Evolutionary conservation across 768 basidiomycete species (phyloP).

Genomic region (Tulasnella sp.): DNA sequence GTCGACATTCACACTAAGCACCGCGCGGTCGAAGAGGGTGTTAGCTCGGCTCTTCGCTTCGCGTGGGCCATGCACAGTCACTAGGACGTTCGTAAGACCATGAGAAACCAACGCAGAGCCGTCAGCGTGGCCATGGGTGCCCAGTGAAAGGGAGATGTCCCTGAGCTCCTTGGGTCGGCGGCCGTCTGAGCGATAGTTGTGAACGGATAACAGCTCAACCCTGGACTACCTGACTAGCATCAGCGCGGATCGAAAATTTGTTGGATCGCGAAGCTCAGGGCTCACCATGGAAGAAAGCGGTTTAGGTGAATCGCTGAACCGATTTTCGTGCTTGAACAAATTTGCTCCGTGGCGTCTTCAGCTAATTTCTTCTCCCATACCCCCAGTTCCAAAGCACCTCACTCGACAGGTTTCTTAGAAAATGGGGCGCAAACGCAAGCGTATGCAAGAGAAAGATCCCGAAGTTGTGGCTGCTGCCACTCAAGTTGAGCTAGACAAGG

Average conservation of each 20-base stretch:
- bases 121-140: conserved; percentile 66
- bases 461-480: conserved; percentile 7
- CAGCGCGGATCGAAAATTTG: conserved; percentile 46
- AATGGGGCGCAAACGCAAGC: conserved; percentile 25
- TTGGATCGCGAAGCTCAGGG: conserved; percentile 40
- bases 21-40: conserved; percentile 80
- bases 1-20: conserved; percentile 82
- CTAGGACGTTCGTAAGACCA: conserved; percentile 84
- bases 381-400: background rate
- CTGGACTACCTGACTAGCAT: conserved; percentile 48
- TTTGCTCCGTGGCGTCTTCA: conserved; percentile 9
- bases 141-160: conserved; percentile 71
- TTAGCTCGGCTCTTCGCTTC: conserved; percentile 80
- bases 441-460: background rate
- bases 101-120: conserved; percentile 81
- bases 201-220: conserved; percentile 30
- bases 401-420: background rate
- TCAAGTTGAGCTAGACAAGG: conserved; percentile 20
- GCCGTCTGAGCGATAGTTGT: conserved; percentile 77
- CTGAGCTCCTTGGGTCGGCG: conserved; percentile 90
- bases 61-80: conserved; percentile 86
- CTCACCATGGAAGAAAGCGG: background rate
- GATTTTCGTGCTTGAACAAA: conserved; percentile 3
- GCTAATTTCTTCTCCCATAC: background rate
- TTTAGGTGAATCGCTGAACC: background rate